Evolutionary conservation across 768 basidiomycete genomes (phyloP), one percentile per base, ranked within the genome.

Genomic region (Chalciporus chontae): DNA sequence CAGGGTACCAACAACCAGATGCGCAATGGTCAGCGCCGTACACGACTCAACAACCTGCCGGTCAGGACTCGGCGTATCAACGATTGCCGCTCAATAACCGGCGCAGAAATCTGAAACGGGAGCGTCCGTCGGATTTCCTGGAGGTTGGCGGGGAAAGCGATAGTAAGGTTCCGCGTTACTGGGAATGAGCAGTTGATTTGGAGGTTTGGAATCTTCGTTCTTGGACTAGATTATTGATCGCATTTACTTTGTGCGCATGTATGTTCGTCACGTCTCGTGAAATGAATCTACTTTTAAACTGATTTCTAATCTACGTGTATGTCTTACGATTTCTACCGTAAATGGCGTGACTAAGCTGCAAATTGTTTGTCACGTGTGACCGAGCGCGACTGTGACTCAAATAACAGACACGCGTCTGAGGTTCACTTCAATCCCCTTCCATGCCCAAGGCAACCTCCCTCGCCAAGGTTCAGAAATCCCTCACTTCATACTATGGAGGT

Each of bases 1-100:
- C 71, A 53, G 68, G 73, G 31, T 79, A 73, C 50, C 73, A 74
- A 53, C 66, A 73, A 69, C 24, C 57, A 19, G 65, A 66, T 6
- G 13, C 53, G 5, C 65, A 66, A 40, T 78, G 74, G 71, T 69
- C 72, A 54, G 76, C 74, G 57, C 74, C 76, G 50, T 87, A 77
- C 63, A 57, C 75, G 40, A 81, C 78, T 53, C 85, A 88, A 60
- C 85, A 87, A 64, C 76, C 78, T 26, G 77, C 77, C 44, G 75
- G 77, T 6, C 81, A 83, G 61, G 90, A 92, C 54, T 91, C 89
- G 6, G 86, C 90, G n/a, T 92, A 93, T 64, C 90, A 93, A 65
- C 77, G 90, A 31, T 62, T 90, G 43, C 90, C 90, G 26, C 69
- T 93, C 47, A 92, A 91, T 60, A 90, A 88, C 59, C 77, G 90